Evolutionary conservation across 2,329 filamentous ascomycete species (phyloP).

Genomic region (Fusarium nodosum): DNA sequence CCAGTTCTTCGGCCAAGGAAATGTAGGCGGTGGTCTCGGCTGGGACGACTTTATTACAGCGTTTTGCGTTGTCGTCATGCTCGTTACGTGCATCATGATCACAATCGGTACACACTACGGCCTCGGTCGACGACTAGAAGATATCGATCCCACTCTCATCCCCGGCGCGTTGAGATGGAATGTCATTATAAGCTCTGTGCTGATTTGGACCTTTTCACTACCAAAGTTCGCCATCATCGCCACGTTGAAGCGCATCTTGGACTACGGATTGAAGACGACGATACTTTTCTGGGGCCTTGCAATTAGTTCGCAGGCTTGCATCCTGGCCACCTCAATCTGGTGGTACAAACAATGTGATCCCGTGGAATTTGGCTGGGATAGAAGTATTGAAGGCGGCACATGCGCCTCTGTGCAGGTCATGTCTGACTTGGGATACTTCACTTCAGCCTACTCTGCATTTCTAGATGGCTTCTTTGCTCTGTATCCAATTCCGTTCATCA

Average conservation of each 20-base stretch:
- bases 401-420: slow-evolving; percentile 41
- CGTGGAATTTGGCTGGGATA: slow-evolving; percentile 45
- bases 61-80: slow-evolving; percentile 37
- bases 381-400: slow-evolving; percentile 33
- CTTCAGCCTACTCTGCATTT: slow-evolving; percentile 48
- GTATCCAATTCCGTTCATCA: slow-evolving; percentile 48
- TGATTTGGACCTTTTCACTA: slow-evolving; percentile 49
- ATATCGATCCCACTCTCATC: slow-evolving; percentile 4
- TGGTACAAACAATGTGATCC: slow-evolving; percentile 48
- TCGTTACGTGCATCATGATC: slow-evolving; percentile 45
- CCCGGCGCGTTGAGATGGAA: slow-evolving; percentile 46
- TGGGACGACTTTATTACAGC: slow-evolving; percentile 46
- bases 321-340: slow-evolving; percentile 47
- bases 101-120: slow-evolving; percentile 45
- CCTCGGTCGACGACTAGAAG: slow-evolving; percentile 39
- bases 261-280: slow-evolving; percentile 46
- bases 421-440: slow-evolving; percentile 47
- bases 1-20: slow-evolving; percentile 36
- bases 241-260: slow-evolving; percentile 48
- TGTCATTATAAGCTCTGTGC: slow-evolving; percentile 45
- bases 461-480: slow-evolving; percentile 49
- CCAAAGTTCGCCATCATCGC: slow-evolving; percentile 50
- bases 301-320: slow-evolving; percentile 42
- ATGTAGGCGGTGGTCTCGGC: slow-evolving; percentile 42
- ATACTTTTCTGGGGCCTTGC: slow-evolving; percentile 47